Conservation (phyloP, 352 stramenopile species). For the Saprolegnia diclina region DNA sequence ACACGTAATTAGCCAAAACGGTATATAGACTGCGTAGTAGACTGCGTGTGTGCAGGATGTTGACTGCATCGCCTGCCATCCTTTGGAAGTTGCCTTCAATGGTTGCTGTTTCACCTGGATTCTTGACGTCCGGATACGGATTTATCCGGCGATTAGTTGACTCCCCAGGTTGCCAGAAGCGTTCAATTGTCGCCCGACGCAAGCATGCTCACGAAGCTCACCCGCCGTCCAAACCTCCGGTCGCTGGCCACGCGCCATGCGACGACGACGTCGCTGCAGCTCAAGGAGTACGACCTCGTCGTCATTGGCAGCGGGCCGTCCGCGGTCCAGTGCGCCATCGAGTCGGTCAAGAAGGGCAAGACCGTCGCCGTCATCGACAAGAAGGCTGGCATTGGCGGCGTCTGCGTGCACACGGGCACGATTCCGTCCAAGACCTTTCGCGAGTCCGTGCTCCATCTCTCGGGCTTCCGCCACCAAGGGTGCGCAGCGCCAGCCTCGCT, state of each 20-base stretch:
- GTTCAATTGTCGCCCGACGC: background rate
- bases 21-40: no score
- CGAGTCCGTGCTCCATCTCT: conserved; percentile 85
- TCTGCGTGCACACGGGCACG: conserved; percentile 70
- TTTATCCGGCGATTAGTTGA: background rate
- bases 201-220: background rate
- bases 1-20: no score
- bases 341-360: conserved; percentile 78
- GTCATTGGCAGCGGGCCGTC: conserved; percentile 83
- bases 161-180: background rate
- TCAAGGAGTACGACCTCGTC: conserved; percentile 66
- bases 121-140: background rate
- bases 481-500: conserved; percentile 10
- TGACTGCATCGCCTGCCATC: no score
- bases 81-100: background rate
- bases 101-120: background rate
- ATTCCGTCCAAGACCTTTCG: conserved; percentile 89
- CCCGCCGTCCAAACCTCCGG: background rate
- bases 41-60: no score
- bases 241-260: background rate
- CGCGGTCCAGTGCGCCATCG: conserved; percentile 80
- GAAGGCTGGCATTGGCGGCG: conserved; percentile 47
- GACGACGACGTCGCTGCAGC: background rate
- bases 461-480: conserved; percentile 84
- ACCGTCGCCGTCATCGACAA: conserved; percentile 76